Conservation (phyloP, 1,284 basidiomycete genomes). For the Apiotrichum sp. region DNA sequence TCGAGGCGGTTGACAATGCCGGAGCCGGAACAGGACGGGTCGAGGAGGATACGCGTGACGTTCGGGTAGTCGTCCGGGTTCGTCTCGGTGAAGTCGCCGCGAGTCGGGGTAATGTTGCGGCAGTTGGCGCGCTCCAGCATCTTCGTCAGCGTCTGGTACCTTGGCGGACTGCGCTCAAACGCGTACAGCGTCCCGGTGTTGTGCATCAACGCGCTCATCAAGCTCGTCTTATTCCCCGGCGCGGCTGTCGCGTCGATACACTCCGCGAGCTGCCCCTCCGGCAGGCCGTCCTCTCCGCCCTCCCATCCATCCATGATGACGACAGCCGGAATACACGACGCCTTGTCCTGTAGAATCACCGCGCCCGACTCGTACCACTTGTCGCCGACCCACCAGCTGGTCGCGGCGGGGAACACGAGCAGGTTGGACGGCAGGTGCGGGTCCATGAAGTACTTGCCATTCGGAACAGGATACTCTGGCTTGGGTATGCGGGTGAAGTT, state of each 20-base stretch:
- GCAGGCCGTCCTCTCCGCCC: not conserved
- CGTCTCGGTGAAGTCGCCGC: constrained; percentile 68
- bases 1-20: constrained; percentile 87
- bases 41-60: constrained; percentile 80
- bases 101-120: constrained; percentile 65
- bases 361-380: constrained; percentile 43
- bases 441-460: constrained; percentile 59
- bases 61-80: constrained; percentile 59
- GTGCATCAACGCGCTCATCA: constrained; percentile 78
- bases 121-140: constrained; percentile 79
- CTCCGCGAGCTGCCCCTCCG: constrained; percentile 18
- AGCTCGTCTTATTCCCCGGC: constrained; percentile 96
- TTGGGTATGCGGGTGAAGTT: constrained; percentile 28
- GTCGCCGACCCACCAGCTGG: constrained; percentile 48
- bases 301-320: constrained; percentile 55
- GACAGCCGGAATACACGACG: constrained; percentile 89
- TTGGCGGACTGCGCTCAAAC: constrained; percentile 72
- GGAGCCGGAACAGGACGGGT: constrained; percentile 89
- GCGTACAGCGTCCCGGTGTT: constrained; percentile 77
- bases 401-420: constrained; percentile 63
- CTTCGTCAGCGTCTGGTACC: constrained; percentile 70
- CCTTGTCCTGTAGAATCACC: constrained; percentile 93
- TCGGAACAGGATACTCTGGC: constrained; percentile 31
- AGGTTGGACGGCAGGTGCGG: constrained; percentile 68
- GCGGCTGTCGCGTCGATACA: constrained; percentile 97